A percentile compares a stretch with the other conserved stretches of the same genome.
These are phyloP conservation scores for Spirogloea muscicola DNA, from an alignment of 139 green algal species.

Conservation along the genomic window DNA sequence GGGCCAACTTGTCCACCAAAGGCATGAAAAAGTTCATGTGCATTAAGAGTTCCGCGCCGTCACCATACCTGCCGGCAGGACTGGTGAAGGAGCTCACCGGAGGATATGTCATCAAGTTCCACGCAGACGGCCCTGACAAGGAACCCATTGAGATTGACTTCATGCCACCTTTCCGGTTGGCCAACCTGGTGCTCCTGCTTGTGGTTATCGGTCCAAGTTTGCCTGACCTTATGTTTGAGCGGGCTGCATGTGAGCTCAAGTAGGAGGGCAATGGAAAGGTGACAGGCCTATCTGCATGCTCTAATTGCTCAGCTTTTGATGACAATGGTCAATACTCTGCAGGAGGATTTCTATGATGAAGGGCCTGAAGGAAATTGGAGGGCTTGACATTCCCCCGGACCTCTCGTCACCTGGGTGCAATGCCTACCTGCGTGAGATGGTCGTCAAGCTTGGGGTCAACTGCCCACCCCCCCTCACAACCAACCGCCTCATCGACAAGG, in stretches of 20 bases:
- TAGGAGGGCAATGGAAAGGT: too few species aligned
- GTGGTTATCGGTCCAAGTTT: too few species aligned
- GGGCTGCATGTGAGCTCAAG: too few species aligned
- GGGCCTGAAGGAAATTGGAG: slow-evolving; percentile 75
- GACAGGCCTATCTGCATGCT: too few species aligned
- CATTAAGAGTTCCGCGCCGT: too few species aligned
- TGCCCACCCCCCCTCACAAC: slow-evolving; percentile 81
- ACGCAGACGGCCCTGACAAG: slow-evolving; percentile 78
- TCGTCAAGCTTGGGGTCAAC: slow-evolving; percentile 69
- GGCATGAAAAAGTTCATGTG: too few species aligned
- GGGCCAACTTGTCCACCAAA: too few species aligned
- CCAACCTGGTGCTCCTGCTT: too few species aligned
- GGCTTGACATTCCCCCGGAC: slow-evolving; percentile 54
- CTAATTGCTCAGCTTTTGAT: too few species aligned
- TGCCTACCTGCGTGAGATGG: slow-evolving; percentile 22
- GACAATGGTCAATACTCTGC: too few species aligned
- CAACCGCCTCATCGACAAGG: slow-evolving; percentile 90
- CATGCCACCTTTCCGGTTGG: slow-evolving; percentile 65
- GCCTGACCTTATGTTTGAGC: too few species aligned
- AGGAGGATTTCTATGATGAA: slow-evolving; percentile 66
- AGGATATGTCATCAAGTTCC: slow-evolving; percentile 90
- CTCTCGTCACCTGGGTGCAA: slow-evolving; percentile 14
- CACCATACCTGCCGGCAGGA: too few species aligned
- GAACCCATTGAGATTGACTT: slow-evolving; percentile 91
- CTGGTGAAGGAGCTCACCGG: slow-evolving; percentile 90